phyloP scores from a whole-genome alignment of 1,284 basidiomycete genomes.

The Phlebopus sp. region DNA sequence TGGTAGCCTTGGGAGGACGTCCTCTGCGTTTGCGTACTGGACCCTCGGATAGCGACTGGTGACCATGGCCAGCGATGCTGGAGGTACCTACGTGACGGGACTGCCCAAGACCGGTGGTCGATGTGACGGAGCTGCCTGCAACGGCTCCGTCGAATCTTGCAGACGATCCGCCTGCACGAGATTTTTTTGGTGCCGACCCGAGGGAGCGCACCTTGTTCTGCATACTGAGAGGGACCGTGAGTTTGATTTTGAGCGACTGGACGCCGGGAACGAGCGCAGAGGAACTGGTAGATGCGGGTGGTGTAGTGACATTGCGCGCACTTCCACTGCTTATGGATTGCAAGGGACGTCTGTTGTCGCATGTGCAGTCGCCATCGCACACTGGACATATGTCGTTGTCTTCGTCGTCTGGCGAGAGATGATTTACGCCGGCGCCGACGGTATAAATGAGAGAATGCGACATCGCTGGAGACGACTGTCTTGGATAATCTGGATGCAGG shows the following conservation, averaged over 20 bases:
- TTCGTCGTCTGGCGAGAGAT: conserved; percentile 47
- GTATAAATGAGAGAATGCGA: conserved; percentile 66
- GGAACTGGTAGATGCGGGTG: conserved; percentile 23
- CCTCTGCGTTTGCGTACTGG: conserved; percentile 49
- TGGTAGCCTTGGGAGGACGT: conserved; percentile 49
- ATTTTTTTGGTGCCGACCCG: conserved; percentile 23
- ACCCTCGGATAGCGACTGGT: conserved; percentile 22
- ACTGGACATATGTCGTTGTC: conserved; percentile 82
- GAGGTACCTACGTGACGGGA: conserved; percentile 12
- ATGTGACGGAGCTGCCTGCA: conserved; percentile 15
- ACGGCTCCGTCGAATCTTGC: conserved; percentile 16
- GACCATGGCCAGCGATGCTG: conserved; percentile 30
- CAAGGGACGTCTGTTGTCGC: conserved; percentile 43
- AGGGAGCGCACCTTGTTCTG: conserved; percentile 39
- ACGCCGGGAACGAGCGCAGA: conserved; percentile 23
- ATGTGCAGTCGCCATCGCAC: conserved; percentile 83
- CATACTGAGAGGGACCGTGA: conserved; percentile 58
- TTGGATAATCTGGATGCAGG: conserved; percentile 46
- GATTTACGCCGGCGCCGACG: conserved; percentile 44
- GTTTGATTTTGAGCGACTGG: conserved; percentile 69
- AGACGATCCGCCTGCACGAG: conserved; percentile 15
- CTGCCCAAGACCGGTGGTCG: conserved; percentile 10
- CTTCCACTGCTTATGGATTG: conserved; percentile 25
- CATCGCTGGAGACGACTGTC: conserved; percentile 59
- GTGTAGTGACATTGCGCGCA: conserved; percentile 30